Evolutionary conservation across 306 rosid genomes (phyloP), one percentile per base, ranked within the genome.

Genomic region (Macrotyloma uniflorum): DNA sequence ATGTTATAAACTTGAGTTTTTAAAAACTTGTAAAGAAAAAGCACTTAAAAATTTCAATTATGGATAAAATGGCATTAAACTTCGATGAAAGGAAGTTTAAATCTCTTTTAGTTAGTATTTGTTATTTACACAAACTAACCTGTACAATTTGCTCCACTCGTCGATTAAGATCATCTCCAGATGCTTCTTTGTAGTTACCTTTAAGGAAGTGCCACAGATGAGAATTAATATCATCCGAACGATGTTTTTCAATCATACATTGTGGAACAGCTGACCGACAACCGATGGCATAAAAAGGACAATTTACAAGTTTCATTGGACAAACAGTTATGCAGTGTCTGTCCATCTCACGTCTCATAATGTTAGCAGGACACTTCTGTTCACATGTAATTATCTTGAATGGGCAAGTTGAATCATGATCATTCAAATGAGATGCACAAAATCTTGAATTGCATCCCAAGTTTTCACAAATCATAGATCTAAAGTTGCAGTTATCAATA

Each of bases 271-370:
- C 75, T 46, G 89, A 86, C 40, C 82, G 86, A 59, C 98, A 94
- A 62, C 98, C 97, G 67, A 89, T 74, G 8, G 89, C 72, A 84
- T 90, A 85, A 71, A 94, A 94, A 23, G 96, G 94, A 80, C 98
- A 94, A 51, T 88, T 90, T 42, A 90, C 90, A 73, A 94, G 89
- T 89, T 88, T 94, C 98, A 94, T 94, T 13, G 93, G 85, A 86
- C 98, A 94, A 14, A 81, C 83, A 4, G 98, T 91, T 63, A 94
- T 84, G 69, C 98, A 94, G 76, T 94, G 98, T 32, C 94, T 83
- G 77, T 94, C 98, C 98, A 94, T 94, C 20, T 89, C 91, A 1
- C 97, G 91, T 80, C 98, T 89, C 97, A 85, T 89, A 38, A 94
- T 78, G 49, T 2, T 68, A 5, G 51, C 85, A 0, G 88, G 77